phyloP scores from a whole-genome alignment of 176 grass and related monocot species.

The Zoysia pacifica region DNA sequence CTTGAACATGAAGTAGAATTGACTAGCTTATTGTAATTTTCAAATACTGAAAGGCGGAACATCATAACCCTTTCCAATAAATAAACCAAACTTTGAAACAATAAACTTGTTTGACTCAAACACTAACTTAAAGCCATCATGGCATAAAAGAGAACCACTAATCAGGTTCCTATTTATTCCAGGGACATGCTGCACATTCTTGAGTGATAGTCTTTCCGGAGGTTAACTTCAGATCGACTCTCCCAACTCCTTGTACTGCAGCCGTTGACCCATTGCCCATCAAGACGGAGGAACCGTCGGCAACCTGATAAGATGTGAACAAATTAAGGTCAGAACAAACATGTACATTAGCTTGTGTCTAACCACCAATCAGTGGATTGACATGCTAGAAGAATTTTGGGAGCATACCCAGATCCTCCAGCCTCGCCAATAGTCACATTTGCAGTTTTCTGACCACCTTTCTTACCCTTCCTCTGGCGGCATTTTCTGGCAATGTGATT shows the following conservation, averaged over 20 bases:
- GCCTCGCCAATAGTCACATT: no score
- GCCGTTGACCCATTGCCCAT: not conserved
- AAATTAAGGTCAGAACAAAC: not conserved
- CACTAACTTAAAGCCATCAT: no score
- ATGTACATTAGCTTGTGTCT: not conserved
- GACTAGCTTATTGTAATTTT: not conserved
- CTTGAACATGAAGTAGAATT: not conserved
- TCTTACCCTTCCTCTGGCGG: no score
- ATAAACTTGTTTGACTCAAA: no score
- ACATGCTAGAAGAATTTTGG: not conserved
- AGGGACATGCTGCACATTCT: not conserved
- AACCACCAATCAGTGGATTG: not conserved
- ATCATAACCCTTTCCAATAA: not conserved
- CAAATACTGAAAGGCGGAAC: not conserved
- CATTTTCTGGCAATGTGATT: not conserved
- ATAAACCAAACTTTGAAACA: not conserved
- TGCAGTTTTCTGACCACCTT: no score
- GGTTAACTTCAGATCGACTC: not conserved
- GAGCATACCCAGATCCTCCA: not conserved
- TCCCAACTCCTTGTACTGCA: not conserved
- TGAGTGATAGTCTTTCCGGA: not conserved
- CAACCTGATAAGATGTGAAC: not conserved
- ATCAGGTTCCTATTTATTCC: constrained; percentile 9
- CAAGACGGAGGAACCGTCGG: not conserved
- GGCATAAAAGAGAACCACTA: not conserved